Conservation (phyloP, 139 green algal genomes). For the Chlorella sorokiniana region DNA sequence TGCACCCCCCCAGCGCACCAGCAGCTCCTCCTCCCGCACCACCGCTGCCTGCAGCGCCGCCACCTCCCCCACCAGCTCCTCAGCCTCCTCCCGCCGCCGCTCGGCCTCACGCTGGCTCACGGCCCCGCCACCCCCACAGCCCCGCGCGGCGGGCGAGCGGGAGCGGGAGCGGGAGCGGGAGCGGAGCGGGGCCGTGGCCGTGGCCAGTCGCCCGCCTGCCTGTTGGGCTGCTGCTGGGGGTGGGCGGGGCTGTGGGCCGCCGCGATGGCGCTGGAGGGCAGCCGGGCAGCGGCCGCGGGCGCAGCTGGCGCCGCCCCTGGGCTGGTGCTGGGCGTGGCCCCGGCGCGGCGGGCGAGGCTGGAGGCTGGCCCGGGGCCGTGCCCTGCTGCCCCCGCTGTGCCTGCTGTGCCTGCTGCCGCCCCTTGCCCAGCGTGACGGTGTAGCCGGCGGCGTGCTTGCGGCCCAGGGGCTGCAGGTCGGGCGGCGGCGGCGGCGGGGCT, state of each 20-base stretch:
- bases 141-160: no score
- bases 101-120: background rate
- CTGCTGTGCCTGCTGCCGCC: constrained; percentile 7
- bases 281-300: no score
- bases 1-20: background rate
- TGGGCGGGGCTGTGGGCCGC: no score
- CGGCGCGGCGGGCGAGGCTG: background rate
- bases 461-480: constrained; percentile 13
- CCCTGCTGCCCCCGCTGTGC: background rate
- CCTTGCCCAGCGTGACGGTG: background rate
- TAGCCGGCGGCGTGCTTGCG: constrained; percentile 16
- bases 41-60: background rate
- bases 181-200: no score
- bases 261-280: no score
- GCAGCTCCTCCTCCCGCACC: constrained; percentile 16
- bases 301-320: no score
- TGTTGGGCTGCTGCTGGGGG: no score
- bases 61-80: constrained; percentile 22
- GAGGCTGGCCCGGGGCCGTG: background rate
- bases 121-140: no score
- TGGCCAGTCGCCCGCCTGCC: no score
- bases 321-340: no score
- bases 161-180: no score
- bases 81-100: background rate
- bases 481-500: background rate